phyloP scores from a whole-genome alignment of 352 stramenopile species.

The Pythium myriotylum region DNA sequence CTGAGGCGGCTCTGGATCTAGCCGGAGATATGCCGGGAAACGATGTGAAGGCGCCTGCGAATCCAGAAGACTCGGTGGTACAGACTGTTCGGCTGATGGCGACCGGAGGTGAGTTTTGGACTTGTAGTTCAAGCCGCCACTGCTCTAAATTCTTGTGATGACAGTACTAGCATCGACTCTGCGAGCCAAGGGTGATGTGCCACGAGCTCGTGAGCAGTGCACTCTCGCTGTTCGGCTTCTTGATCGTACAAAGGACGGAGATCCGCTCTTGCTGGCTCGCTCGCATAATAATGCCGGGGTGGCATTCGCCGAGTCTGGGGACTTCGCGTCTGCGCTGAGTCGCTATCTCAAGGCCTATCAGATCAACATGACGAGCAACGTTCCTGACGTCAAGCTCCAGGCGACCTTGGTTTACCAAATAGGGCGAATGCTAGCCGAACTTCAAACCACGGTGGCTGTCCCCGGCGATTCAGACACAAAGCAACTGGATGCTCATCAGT shows the following conservation, averaged over 20 bases:
- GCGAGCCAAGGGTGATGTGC: conserved; percentile 1
- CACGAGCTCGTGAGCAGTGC: conserved; percentile 1
- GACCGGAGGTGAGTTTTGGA: conserved; percentile 4
- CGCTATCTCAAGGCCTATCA: conserved; percentile 45
- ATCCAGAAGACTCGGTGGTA: background rate
- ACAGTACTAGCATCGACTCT: conserved; percentile 13
- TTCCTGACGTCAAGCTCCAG: conserved; percentile 38
- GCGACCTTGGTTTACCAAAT: conserved; percentile 49
- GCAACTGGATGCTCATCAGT: conserved; percentile 26
- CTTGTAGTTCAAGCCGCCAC: background rate
- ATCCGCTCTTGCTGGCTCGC: conserved; percentile 32
- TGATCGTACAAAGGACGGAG: background rate
- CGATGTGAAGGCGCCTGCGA: too few relatives aligned
- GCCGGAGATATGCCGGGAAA: conserved; percentile 20
- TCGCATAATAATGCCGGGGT: conserved; percentile 47
- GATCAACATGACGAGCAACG: background rate
- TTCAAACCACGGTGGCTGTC: conserved; percentile 22
- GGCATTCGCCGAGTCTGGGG: conserved; percentile 32
- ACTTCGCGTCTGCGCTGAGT: conserved; percentile 31
- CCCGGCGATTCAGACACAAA: conserved; percentile 8
- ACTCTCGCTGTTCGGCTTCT: background rate
- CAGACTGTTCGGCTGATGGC: conserved; percentile 6
- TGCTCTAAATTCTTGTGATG: too few relatives aligned
- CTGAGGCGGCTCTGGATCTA: conserved; percentile 31
- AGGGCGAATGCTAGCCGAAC: conserved; percentile 34